A percentile compares a stretch with the other conserved stretches of the same genome.
phyloP scores from a whole-genome alignment of 2,329 filamentous ascomycete genomes.

The Colletotrichum eleusines region DNA sequence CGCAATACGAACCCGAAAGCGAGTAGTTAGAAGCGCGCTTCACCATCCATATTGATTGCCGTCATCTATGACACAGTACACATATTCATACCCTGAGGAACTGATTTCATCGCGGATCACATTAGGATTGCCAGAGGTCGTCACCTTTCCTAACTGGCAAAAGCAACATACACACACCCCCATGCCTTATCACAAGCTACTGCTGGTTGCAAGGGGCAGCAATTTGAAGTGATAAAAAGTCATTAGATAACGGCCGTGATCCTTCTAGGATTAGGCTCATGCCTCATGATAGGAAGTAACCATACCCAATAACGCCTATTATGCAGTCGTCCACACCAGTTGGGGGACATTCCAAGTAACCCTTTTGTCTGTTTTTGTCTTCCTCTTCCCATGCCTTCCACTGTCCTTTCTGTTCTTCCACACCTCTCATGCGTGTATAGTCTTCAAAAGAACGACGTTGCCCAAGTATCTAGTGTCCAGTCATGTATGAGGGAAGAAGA shows the following conservation, averaged over 20 bases:
- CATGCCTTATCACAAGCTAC: not conserved
- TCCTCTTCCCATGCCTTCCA: slow-evolving; percentile 18
- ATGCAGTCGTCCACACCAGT: slow-evolving; percentile 27
- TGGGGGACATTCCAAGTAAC: not conserved
- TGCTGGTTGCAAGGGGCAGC: not conserved
- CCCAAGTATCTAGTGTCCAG: slow-evolving; percentile 8
- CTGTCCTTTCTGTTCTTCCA: slow-evolving; percentile 8
- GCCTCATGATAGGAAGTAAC: not conserved
- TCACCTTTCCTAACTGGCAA: not conserved
- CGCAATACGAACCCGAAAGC: not conserved
- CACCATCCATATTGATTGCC: not conserved
- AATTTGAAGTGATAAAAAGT: slow-evolving; percentile 11
- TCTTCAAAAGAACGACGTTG: slow-evolving; percentile 7
- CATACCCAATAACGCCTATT: slow-evolving; percentile 36
- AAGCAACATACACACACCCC: not conserved
- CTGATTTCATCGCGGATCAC: not conserved
- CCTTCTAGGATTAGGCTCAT: slow-evolving; percentile 22
- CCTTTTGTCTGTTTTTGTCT: slow-evolving; percentile 17
- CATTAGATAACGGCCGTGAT: slow-evolving; percentile 18
- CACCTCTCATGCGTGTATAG: slow-evolving; percentile 32
- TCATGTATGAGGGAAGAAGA: slow-evolving; percentile 3
- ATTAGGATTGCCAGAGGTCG: too few species aligned
- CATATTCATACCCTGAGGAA: not conserved
- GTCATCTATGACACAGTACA: too few species aligned
- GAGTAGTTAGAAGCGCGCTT: not conserved